Evolutionary conservation across 2,329 filamentous ascomycete genomes (phyloP).

Genomic region (Ceratocystiopsis sp.): DNA sequence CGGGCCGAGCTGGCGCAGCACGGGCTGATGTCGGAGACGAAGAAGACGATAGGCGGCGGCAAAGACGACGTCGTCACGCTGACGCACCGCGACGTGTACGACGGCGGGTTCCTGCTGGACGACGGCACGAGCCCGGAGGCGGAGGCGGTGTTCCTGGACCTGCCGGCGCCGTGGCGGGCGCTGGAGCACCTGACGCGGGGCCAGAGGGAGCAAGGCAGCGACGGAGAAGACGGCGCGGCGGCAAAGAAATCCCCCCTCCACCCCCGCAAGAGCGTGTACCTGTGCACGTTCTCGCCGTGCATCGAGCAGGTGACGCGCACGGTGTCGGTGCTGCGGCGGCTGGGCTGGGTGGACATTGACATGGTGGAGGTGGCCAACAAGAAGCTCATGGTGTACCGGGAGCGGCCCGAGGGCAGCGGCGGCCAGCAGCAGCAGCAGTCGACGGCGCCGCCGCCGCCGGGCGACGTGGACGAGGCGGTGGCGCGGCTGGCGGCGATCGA

Average conservation of each 20-base stretch:
- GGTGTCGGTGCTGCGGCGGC: constrained; percentile 57
- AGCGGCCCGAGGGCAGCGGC: constrained; percentile 52
- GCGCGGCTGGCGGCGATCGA: constrained; percentile 57
- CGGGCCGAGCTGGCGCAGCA: constrained; percentile 53
- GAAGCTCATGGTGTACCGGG: constrained; percentile 65
- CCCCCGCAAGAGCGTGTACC: constrained; percentile 50
- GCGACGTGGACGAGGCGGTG: constrained; percentile 66
- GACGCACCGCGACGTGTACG: constrained; percentile 66
- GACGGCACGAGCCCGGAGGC: constrained; percentile 42
- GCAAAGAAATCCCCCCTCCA: constrained; percentile 41
- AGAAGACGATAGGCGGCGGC: no score
- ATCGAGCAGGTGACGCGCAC: constrained; percentile 91
- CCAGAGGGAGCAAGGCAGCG: constrained; percentile 7
- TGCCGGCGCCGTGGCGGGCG: constrained; percentile 68
- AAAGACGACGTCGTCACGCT: constrained; percentile 43
- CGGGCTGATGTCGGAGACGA: constrained; percentile 23
- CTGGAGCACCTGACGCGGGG: constrained; percentile 55
- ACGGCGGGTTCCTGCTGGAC: constrained; percentile 50
- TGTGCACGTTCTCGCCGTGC: constrained; percentile 93
- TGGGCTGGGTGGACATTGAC: constrained; percentile 81
- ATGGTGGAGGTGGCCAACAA: constrained; percentile 82
- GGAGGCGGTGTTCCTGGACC: constrained; percentile 59
- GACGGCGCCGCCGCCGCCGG: constrained; percentile 33
- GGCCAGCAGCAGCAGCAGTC: constrained; percentile 51
- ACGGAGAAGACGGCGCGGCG: constrained; percentile 8